Conservation (phyloP, 768 basidiomycete species). For the Hemileccinum impolitum region DNA sequence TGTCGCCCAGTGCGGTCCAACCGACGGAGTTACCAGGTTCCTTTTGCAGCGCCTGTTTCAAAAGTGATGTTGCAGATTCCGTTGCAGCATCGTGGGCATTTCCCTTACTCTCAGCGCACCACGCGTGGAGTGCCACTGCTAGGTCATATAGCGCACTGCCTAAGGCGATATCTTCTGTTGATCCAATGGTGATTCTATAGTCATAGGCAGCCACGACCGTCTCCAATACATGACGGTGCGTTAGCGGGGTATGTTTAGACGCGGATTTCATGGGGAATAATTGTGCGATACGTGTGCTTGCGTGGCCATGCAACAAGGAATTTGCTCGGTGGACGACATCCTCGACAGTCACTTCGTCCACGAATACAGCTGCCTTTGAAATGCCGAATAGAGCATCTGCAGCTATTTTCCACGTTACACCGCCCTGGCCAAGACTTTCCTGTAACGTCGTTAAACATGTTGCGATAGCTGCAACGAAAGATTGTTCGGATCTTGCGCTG, state of each 20-base stretch:
- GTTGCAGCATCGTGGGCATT: slow-evolving; percentile 25
- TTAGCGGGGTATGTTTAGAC: slow-evolving; percentile 21
- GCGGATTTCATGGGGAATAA: slow-evolving; percentile 36
- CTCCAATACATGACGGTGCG: slow-evolving; percentile 41
- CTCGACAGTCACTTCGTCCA: slow-evolving; percentile 40
- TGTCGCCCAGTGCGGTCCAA: slow-evolving; percentile 82
- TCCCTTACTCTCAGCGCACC: slow-evolving; percentile 34
- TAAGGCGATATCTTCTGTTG: slow-evolving; percentile 44
- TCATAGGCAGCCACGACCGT: slow-evolving; percentile 58
- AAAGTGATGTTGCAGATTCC: slow-evolving; percentile 45
- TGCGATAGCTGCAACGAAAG: slow-evolving; percentile 60
- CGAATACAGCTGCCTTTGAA: slow-evolving; percentile 48
- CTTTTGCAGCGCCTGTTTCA: slow-evolving; percentile 70
- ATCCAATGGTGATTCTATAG: slow-evolving; percentile 55
- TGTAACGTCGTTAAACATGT: slow-evolving; percentile 49
- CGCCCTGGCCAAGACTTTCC: slow-evolving; percentile 58
- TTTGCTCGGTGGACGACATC: slow-evolving; percentile 33
- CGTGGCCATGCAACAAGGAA: slow-evolving; percentile 38
- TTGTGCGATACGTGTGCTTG: slow-evolving; percentile 40
- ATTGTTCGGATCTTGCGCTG: slow-evolving; percentile 65
- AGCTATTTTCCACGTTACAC: slow-evolving; percentile 78
- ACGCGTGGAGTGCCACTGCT: slow-evolving; percentile 55
- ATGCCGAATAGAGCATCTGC: slow-evolving; percentile 75
- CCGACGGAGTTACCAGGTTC: slow-evolving; percentile 69
- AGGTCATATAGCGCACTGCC: slow-evolving; percentile 76